These are phyloP conservation scores for Hypholoma sublateritium DNA, from an alignment of 768 basidiomycete genomes.

Conservation along the genomic window DNA sequence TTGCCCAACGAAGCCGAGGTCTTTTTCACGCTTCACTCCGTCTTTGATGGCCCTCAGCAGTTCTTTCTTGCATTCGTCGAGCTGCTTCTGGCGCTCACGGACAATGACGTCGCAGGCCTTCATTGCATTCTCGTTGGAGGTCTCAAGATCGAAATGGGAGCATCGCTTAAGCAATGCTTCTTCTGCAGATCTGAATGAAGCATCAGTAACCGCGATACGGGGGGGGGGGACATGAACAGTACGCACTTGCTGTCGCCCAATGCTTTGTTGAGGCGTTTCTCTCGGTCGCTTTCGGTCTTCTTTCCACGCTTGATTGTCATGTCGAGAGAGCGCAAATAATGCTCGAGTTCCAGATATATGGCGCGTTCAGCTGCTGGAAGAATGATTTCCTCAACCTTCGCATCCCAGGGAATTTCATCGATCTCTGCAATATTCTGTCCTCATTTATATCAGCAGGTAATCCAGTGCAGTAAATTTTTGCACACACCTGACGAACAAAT, in stretches of 20 bases:
- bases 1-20: constrained; percentile 56
- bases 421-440: constrained; percentile 91
- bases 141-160: constrained; percentile 90
- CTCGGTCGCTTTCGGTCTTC: constrained; percentile 81
- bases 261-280: constrained; percentile 82
- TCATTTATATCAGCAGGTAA: too few relatives aligned
- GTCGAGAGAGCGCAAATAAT: constrained; percentile 87
- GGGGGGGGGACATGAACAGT: not conserved
- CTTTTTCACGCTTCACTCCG: constrained; percentile 69
- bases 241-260: constrained; percentile 88
- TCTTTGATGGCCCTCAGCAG: constrained; percentile 63
- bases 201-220: not conserved
- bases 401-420: constrained; percentile 86
- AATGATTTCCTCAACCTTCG: constrained; percentile 59
- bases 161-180: constrained; percentile 94
- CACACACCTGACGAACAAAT: constrained; percentile 77
- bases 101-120: constrained; percentile 93
- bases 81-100: constrained; percentile 73
- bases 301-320: constrained; percentile 71
- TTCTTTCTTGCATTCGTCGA: constrained; percentile 77
- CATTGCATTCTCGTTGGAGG: constrained; percentile 72
- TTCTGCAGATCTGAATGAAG: constrained; percentile 66
- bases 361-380: constrained; percentile 93
- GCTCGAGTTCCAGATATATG: constrained; percentile 92
- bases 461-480: too few relatives aligned